Evolutionary conservation across 2,329 filamentous ascomycete genomes (phyloP), one percentile per base, ranked within the genome.

Genomic region (Botryosphaeria dothidea): DNA sequence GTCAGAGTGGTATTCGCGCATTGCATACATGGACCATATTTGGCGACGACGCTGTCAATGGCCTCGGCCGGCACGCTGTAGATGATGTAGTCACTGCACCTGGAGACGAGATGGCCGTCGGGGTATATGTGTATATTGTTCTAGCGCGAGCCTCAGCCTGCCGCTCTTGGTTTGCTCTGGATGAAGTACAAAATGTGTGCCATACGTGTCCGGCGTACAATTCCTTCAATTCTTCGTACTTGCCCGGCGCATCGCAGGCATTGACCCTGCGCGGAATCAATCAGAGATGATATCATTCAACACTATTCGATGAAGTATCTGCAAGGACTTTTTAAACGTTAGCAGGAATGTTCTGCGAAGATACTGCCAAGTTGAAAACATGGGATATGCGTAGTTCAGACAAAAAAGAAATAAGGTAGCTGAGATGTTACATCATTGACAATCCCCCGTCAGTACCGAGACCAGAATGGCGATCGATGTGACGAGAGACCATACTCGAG

Each of bases 391-490:
- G 66, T 70, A 67, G 71, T 84, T 97, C 94, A 97, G 94, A 97
- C 91, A 84, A 85, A 79, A 75, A 81, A 52, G 90, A 86, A 84
- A 78, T 88, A 90, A 97, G 94, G 94, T 98, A 98, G 94, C 94
- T 92, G 90, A 95, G 91, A 89, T 84, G 88, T 96, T 90, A 96
- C 94, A 97, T 97, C 94, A 97, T 87, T 86, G 94, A 96, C 90
- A 87, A 86, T 84, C 82, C 82, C 83, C 78, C 79, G 82, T 77
- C 38, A 19, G 76, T 75, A 73, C 82, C 81, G 81, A 82, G 80
- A 84, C 90, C 92, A 94, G 86, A 90, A 97, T 88, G 91, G 90
- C 84, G 80, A 82, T 80, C 83, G 83, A 83, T 83, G 80, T 80
- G 74, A 79, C 82, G 81, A 82, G 84, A 82, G 80, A 83, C 88